Evolutionary conservation across 306 rosid genomes (phyloP), one percentile per base, ranked within the genome.

Genomic region (Purshia tridentata): DNA sequence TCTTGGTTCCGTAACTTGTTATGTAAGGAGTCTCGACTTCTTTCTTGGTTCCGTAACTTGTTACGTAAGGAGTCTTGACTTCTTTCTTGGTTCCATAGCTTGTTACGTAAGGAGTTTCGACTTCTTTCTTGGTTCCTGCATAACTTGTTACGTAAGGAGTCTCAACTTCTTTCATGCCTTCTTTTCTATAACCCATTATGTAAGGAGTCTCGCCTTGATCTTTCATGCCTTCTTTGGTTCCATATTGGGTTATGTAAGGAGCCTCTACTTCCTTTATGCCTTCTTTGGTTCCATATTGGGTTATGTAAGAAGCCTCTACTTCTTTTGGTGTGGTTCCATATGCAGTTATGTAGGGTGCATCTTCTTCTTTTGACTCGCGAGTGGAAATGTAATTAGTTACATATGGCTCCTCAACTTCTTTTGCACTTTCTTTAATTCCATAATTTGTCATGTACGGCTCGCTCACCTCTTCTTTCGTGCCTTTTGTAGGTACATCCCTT

Each of bases 401-500:
- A 22, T 50, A 67, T 8, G 57, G 52, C 6, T 50, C 41, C 41
- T 53, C 18, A 4, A 56, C 10, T 18, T 40, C 59, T 58, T 50
- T 49, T 41, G 42, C 12, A 23, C 8, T 54, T 41, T 18, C 13
- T 9, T 15, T 63, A 16, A 0, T 1, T 19, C 47, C 40, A 22
- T 40, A 35, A 22, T 8, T 39, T 16, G 55, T 15, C 6, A 44
- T 46, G 23, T 64, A 64, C 22, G 35, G 55, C 44, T 60, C 44
- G 4, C 29, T 50, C 42, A 49, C 37, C 44, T 40, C 53, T 47
- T 58, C 42, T 50, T 18, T 49, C 22, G 35, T 5, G 41, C 1
- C 35, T 15, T 67, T 16, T 5, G 16, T 29, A 16, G 46, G 65
- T 14, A 13, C 46, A 23, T 69, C 51, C 79, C 79, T 68, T 20